These are phyloP conservation scores for Fraxinus latifolia DNA, from an alignment of 305 asterid species.

Conservation along the genomic window DNA sequence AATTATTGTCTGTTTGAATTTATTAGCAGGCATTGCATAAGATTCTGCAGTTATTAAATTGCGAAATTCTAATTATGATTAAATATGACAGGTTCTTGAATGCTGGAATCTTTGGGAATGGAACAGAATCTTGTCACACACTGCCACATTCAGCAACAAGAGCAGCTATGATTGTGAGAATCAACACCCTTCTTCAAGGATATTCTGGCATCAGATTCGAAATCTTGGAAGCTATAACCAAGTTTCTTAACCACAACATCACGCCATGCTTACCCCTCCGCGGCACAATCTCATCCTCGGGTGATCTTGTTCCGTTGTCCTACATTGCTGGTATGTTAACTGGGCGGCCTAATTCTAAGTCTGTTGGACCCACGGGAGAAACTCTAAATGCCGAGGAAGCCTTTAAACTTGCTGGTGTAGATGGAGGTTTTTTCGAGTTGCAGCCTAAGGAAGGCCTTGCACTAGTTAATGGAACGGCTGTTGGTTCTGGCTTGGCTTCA, in stretches of 20 bases:
- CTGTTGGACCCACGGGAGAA: conserved; percentile 58
- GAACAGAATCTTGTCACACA: conserved; percentile 51
- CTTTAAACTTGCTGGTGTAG: conserved; percentile 53
- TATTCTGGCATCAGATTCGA: conserved; percentile 76
- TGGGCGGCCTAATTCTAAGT: conserved; percentile 73
- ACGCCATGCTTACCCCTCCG: conserved; percentile 81
- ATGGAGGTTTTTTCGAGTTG: conserved; percentile 62
- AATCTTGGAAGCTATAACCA: conserved; percentile 64
- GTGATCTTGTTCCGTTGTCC: conserved; percentile 79
- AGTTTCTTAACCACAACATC: conserved; percentile 57
- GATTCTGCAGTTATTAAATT: background rate
- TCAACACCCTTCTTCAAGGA: conserved; percentile 81
- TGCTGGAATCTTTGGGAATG: conserved; percentile 71
- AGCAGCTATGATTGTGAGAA: conserved; percentile 69
- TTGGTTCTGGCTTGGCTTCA: conserved; percentile 79
- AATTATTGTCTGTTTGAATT: background rate
- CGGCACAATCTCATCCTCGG: conserved; percentile 79
- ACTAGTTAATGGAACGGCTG: conserved; percentile 79
- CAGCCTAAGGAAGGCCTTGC: conserved; percentile 92
- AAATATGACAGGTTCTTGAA: conserved; percentile 54
- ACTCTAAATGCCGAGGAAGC: conserved; percentile 50
- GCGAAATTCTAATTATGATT: background rate
- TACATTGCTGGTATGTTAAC: conserved; percentile 76
- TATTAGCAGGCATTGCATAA: background rate
- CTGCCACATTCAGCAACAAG: conserved; percentile 66